A percentile compares a stretch with the other conserved stretches of the same genome.
These are phyloP conservation scores for Globisporangium yorkense DNA, from an alignment of 352 stramenopile species.

Conservation along the genomic window DNA sequence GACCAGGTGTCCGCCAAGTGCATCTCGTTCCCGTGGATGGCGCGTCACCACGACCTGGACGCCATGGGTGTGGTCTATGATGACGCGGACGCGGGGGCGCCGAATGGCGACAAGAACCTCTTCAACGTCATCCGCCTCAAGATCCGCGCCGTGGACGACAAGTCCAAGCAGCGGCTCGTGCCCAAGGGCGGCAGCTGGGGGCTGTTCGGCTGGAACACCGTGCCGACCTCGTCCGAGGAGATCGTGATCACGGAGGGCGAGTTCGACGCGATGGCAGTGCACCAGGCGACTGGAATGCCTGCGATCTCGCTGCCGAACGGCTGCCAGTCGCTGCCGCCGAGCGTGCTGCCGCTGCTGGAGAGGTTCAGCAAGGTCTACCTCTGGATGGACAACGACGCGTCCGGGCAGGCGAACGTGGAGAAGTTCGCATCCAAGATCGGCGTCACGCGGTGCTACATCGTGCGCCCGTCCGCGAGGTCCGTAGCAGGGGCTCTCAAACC, in stretches of 20 bases:
- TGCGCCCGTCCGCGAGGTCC: conserved; percentile 56
- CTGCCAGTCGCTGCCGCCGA: conserved; percentile 92
- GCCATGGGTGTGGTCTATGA: conserved; percentile 79
- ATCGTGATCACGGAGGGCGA: conserved; percentile 98
- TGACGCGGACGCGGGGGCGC: conserved; percentile 11
- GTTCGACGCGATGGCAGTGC: conserved; percentile 96
- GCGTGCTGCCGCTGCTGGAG: conserved; percentile 94
- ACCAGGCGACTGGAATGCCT: conserved; percentile 91
- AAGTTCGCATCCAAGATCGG: conserved; percentile 97
- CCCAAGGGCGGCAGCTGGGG: conserved; percentile 94
- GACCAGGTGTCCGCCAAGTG: conserved; percentile 65
- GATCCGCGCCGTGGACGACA: conserved; percentile 79
- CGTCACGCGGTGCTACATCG: conserved; percentile 86
- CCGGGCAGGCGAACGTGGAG: conserved; percentile 92
- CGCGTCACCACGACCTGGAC: conserved; percentile 71
- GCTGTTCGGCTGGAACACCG: conserved; percentile 98
- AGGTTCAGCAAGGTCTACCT: conserved; percentile 97
- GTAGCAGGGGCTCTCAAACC: conserved; percentile 61
- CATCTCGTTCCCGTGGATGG: conserved; percentile 96
- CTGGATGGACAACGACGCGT: conserved; percentile 98
- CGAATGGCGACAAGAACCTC: conserved; percentile 57
- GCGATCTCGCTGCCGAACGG: conserved; percentile 97
- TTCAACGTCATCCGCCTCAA: conserved; percentile 84
- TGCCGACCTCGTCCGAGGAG: conserved; percentile 78
- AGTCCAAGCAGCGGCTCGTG: conserved; percentile 81